These are phyloP conservation scores for Cyberlindnera maritima DNA, from an alignment of 805 yeast genomes.

Conservation along the genomic window DNA sequence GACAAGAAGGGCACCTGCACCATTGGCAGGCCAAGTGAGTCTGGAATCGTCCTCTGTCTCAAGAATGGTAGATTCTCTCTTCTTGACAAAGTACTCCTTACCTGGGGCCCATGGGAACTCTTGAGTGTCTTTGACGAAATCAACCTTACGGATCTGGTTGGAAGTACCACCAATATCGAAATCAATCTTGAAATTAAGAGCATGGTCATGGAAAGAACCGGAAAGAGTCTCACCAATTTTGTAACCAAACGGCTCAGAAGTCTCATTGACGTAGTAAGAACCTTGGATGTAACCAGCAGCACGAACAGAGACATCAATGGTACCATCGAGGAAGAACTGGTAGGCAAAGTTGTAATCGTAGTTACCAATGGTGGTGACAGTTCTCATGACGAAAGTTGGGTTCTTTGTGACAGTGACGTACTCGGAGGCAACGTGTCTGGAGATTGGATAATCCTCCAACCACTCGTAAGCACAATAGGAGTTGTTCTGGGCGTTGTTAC, in stretches of 20 bases:
- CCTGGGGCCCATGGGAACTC: constrained; percentile 30
- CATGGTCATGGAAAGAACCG: constrained; percentile 32
- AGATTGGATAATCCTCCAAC: constrained; percentile 24
- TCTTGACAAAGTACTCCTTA: constrained; percentile 20
- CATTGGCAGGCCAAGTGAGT: constrained; percentile 24
- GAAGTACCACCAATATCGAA: constrained; percentile 29
- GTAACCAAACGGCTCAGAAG: constrained; percentile 23
- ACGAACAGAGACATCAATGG: constrained; percentile 28
- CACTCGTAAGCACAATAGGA: constrained; percentile 28
- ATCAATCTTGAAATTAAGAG: constrained; percentile 28
- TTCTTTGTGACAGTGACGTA: constrained; percentile 24
- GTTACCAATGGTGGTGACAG: constrained; percentile 27
- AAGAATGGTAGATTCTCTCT: constrained; percentile 13
- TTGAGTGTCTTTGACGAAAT: constrained; percentile 15
- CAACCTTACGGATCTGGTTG: constrained; percentile 21
- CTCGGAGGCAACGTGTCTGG: constrained; percentile 22
- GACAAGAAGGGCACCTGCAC: constrained; percentile 25
- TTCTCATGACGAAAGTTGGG: constrained; percentile 26
- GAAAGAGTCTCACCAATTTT: constrained; percentile 24
- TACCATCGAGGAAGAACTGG: constrained; percentile 28
- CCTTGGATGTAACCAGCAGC: constrained; percentile 32
- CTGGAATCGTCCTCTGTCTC: constrained; percentile 22
- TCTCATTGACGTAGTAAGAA: constrained; percentile 26
- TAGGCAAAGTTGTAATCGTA: constrained; percentile 27
- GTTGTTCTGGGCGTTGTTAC: constrained; percentile 26